Percentiles rank a stretch among this genome's conserved stretches.
phyloP scores from a whole-genome alignment of 1,139 yeast species.

The Saccharomyces hybrid region DNA sequence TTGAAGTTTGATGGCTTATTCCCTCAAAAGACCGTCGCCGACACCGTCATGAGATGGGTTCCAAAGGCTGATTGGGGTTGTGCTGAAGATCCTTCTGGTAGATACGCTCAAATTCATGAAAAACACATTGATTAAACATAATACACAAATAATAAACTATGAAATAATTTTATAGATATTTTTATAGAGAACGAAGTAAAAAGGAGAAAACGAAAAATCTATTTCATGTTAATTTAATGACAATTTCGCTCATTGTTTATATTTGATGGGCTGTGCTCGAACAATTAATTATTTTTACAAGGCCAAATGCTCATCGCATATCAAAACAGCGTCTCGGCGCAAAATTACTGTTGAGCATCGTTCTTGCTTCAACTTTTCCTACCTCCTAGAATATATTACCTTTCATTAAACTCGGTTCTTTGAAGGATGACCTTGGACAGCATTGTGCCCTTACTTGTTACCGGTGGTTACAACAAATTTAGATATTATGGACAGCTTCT shows the following conservation, averaged over 20 bases:
- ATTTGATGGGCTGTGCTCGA: background rate
- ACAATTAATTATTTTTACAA: too few relatives aligned
- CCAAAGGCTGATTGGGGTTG: constrained; percentile 99
- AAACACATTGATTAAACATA: constrained; percentile 38
- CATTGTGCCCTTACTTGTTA: too few relatives aligned
- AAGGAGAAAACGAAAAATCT: background rate
- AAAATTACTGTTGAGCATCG: too few relatives aligned
- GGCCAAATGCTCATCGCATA: too few relatives aligned
- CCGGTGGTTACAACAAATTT: too few relatives aligned
- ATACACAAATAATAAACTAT: constrained; percentile 2
- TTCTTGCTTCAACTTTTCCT: too few relatives aligned
- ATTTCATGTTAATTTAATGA: background rate
- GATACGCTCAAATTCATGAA: constrained; percentile 87
- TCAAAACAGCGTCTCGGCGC: too few relatives aligned
- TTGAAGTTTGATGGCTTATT: constrained; percentile 88
- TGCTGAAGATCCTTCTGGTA: constrained; percentile 95
- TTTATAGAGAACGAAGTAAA: background rate
- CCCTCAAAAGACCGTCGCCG: constrained; percentile 85
- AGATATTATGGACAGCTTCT: too few relatives aligned
- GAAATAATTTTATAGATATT: background rate
- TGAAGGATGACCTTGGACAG: too few relatives aligned
- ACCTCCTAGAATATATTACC: too few relatives aligned
- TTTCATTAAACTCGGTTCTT: too few relatives aligned
- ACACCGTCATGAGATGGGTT: constrained; percentile 97
- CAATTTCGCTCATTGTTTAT: background rate